These are phyloP conservation scores for Setaria viridis DNA, from an alignment of 202 grass and related monocot genomes.

Conservation along the genomic window DNA sequence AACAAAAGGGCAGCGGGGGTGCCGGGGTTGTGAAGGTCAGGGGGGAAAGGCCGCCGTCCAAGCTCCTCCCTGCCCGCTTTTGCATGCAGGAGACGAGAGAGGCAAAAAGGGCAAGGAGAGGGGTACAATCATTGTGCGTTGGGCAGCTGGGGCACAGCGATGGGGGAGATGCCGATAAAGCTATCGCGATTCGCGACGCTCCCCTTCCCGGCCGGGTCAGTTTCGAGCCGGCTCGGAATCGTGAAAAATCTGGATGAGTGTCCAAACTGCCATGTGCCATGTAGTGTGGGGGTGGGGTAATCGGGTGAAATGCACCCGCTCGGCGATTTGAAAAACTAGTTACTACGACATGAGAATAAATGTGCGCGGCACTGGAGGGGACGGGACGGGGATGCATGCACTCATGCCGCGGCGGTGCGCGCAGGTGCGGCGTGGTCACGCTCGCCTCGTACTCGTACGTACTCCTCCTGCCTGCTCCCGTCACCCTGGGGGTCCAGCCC, in stretches of 20 bases:
- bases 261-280: too few relatives aligned
- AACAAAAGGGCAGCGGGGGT: too few relatives aligned
- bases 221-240: not conserved
- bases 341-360: not conserved
- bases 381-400: not conserved
- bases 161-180: conserved; percentile 14
- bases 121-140: conserved; percentile 38
- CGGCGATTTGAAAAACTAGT: not conserved
- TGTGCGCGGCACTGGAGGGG: not conserved
- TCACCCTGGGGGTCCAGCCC: not conserved
- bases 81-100: conserved; percentile 13
- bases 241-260: not conserved
- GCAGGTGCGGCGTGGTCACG: not conserved
- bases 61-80: not conserved
- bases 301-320: not conserved
- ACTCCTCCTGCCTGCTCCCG: too few relatives aligned
- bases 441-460: not conserved
- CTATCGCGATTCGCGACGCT: too few relatives aligned
- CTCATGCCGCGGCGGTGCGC: not conserved
- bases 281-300: too few relatives aligned
- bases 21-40: too few relatives aligned
- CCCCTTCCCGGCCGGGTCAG: not conserved
- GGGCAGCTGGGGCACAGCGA: conserved; percentile 11
- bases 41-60: not conserved
- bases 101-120: not conserved